Evolutionary conservation across 768 basidiomycete species (phyloP), one percentile per base, ranked within the genome.

Genomic region (Cystobasidiopsis lactophilus): DNA sequence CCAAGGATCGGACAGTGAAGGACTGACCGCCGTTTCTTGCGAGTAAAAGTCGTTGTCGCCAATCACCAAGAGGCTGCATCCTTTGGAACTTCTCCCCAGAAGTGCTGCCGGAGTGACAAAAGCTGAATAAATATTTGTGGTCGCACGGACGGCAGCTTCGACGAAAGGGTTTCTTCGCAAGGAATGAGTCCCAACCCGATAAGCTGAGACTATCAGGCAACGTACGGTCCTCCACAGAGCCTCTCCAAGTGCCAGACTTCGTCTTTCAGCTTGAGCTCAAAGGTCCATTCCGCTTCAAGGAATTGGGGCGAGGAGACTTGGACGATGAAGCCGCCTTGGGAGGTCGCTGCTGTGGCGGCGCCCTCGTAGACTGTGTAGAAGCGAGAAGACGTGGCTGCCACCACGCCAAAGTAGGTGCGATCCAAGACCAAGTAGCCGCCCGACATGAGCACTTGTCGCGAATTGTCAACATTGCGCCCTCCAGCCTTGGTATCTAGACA

Each of bases 1-100:
- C 40, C 54, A 35, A 52, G 33, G 5, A 40, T 35, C 13, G 31
- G 13, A 31, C 2, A 38, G 27, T 24, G 16, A 45, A 41, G 46
- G 35, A 56, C 72, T 64, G 52, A 84, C 89, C 73, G 83, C 78
- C 50, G 78, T 77, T 52, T 80, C 72, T 62, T 96, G 93, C 3
- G 89, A 93, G 69, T 98, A 96, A 62, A 96, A 98, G 65, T 96
- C 93, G 62, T 98, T 96, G 66, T 86, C 86, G 10, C 86, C 91
- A 26, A 79, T 76, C 59, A 95, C 81, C 37, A 75, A 75, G 57
- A 95, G 7, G 33, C 33, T 7, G 33, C 33, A 35, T 7, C 33
- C 33, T 16, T 16, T 35, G 9, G 16, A 35, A 16, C 9, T 16
- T 16, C 33, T 77, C 58, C 83, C 74, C 53, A 91, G 70, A 58